Evolutionary conservation across 768 basidiomycete genomes (phyloP), one percentile per base, ranked within the genome.

Genomic region (Mycena pura): DNA sequence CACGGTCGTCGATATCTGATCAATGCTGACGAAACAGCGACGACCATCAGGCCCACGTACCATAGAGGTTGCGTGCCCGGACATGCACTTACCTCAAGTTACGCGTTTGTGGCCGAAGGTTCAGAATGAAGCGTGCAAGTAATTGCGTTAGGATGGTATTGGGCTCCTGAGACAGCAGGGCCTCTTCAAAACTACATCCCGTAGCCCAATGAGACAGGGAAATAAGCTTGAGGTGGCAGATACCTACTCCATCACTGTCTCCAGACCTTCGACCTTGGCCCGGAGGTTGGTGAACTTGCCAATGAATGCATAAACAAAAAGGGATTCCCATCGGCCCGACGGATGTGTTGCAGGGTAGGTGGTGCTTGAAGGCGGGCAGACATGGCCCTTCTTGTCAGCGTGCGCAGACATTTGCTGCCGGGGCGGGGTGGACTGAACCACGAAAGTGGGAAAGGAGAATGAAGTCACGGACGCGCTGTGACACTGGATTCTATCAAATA

Each of bases 91-190:
- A 91, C 92, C 89, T 91, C 76, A 92, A 82, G 82, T 93, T 93
- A 89, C 92, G 90, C 87, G 92, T 90, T 75, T 89, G 89, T 19
- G 93, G 92, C 71, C 87, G 86, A 68, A 95, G 84, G 75, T 92
- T 93, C 68, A 88, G 80, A 68, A 95, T 83, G 73, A 95, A 94
- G 60, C 87, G 85, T 59, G 81, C 81, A 21, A 95, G 86, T 68
- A 94, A 79, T 70, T 85, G 83, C 41, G 86, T 88, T 64, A 95
- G 80, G 68, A 93, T 82, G 60, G 84, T 81, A 74, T 92, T 87
- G 56, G 88, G 86, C 75, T 86, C 91, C 68, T 79, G 82, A 66
- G 84, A 82, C 75, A 93, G 76, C 68, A 95, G 78, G 54, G 93
- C 90, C 57, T 89, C 85, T 76, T 95, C 93, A 63, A 94, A 82